These are phyloP conservation scores for Cucurbita ficifolia DNA, from an alignment of 306 rosid genomes.

Conservation along the genomic window DNA sequence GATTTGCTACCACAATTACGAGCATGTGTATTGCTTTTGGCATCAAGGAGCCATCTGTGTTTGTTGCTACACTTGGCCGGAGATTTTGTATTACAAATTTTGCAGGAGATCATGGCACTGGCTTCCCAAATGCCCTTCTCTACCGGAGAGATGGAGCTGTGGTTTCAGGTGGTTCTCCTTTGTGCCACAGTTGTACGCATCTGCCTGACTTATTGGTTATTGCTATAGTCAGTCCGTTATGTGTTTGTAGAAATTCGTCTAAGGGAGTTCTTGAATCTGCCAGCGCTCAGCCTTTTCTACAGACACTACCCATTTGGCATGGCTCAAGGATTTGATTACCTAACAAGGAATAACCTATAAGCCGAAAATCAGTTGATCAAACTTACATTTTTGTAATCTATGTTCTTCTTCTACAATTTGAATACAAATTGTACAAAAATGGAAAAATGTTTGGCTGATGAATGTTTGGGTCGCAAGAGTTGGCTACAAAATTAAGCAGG, in stretches of 20 bases:
- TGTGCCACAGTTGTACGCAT: constrained; percentile 51
- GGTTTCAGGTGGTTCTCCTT: constrained; percentile 87
- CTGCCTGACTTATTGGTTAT: constrained; percentile 5
- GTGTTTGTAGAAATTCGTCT: neutral
- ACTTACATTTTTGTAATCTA: too few relatives aligned
- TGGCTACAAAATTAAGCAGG: too few relatives aligned
- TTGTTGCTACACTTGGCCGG: constrained; percentile 88
- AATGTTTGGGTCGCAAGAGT: too few relatives aligned
- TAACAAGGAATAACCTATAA: too few relatives aligned
- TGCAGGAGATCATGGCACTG: constrained; percentile 84
- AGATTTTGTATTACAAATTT: constrained; percentile 61
- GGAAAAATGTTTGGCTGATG: too few relatives aligned
- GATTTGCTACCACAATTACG: constrained; percentile 82
- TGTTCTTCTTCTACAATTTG: too few relatives aligned
- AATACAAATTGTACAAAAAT: too few relatives aligned
- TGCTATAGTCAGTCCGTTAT: neutral
- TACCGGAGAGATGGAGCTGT: constrained; percentile 68
- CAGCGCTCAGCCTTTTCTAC: neutral
- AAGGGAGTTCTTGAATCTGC: neutral
- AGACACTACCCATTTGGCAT: too few relatives aligned
- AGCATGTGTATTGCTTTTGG: constrained; percentile 84
- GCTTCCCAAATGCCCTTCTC: constrained; percentile 65
- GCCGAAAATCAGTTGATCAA: too few relatives aligned
- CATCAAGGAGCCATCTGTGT: constrained; percentile 77
- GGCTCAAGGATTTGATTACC: too few relatives aligned